Percentiles rank a stretch among this genome's conserved stretches.
phyloP scores from a whole-genome alignment of 352 stramenopile species.

The Thraustochytrium striatum region DNA sequence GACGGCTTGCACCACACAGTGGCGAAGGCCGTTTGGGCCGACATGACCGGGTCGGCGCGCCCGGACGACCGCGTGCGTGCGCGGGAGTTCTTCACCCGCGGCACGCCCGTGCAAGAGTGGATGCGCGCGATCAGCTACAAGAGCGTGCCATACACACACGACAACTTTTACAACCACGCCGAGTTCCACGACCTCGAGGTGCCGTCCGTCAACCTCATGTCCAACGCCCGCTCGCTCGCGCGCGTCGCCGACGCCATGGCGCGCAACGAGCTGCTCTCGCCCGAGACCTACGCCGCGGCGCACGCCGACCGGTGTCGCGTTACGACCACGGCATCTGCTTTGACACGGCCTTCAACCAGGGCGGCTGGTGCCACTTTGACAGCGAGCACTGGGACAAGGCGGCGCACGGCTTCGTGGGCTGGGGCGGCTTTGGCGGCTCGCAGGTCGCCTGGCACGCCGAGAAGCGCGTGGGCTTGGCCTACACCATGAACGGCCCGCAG shows the following conservation, averaged over 20 bases:
- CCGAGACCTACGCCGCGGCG: not conserved
- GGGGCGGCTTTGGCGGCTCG: slow-evolving; percentile 23
- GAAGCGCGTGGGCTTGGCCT: slow-evolving; percentile 21
- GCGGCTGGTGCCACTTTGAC: slow-evolving; percentile 27
- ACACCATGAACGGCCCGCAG: not conserved
- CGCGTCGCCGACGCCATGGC: slow-evolving; percentile 3
- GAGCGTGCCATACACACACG: not conserved
- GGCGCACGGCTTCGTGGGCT: not conserved
- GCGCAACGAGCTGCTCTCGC: not conserved
- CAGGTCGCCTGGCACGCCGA: not conserved
- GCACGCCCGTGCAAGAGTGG: not conserved
- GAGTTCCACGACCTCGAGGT: slow-evolving; percentile 3
- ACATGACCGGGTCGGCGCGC: not conserved
- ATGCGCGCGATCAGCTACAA: not conserved
- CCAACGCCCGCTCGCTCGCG: slow-evolving; percentile 17
- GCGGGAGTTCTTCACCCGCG: not conserved
- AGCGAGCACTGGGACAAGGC: not conserved
- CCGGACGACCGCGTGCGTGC: not conserved
- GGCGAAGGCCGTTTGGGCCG: not conserved
- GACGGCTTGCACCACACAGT: too few relatives aligned
- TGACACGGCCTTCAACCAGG: slow-evolving; percentile 16
- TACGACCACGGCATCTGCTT: not conserved
- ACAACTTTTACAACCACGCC: not conserved
- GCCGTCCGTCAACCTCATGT: not conserved
- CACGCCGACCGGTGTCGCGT: not conserved